Conservation (phyloP, 805 yeast genomes). For the Kodamaea restingae region DNA sequence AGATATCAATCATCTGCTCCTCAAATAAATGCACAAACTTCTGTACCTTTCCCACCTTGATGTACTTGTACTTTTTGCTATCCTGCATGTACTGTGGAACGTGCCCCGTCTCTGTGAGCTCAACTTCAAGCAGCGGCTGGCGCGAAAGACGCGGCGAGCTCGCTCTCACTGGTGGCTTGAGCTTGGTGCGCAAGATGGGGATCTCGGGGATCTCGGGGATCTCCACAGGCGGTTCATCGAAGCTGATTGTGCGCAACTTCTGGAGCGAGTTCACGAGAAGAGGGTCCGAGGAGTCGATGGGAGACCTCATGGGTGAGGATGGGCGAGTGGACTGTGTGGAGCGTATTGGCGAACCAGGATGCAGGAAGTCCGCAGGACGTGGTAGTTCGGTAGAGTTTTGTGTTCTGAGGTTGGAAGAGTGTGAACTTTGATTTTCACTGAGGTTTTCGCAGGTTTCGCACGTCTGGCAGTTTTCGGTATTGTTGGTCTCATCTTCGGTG, state of each 20-base stretch:
- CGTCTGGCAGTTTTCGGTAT: too few relatives aligned
- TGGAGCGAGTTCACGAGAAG: not conserved
- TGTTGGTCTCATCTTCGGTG: too few relatives aligned
- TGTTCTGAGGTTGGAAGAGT: too few relatives aligned
- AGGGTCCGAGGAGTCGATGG: not conserved
- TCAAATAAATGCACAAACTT: conserved; percentile 42
- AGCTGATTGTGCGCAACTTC: not conserved
- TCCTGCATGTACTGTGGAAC: conserved; percentile 38
- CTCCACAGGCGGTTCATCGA: not conserved
- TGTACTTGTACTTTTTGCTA: conserved; percentile 41
- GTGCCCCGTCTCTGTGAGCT: not conserved
- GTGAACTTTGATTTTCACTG: too few relatives aligned
- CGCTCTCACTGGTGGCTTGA: not conserved
- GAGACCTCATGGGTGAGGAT: not conserved
- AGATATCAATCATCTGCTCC: conserved; percentile 29
- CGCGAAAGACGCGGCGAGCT: conserved; percentile 1
- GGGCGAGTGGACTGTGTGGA: too few relatives aligned
- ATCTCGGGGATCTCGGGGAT: not conserved
- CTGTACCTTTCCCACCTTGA: conserved; percentile 45
- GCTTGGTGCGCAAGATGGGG: conserved; percentile 1
- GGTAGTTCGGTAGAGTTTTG: too few relatives aligned
- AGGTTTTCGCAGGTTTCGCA: too few relatives aligned
- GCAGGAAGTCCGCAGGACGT: too few relatives aligned
- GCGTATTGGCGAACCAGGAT: too few relatives aligned
- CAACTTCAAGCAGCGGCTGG: not conserved